Evolutionary conservation across 1,284 basidiomycete species (phyloP).

Genomic region (Neolentinus lepideus): DNA sequence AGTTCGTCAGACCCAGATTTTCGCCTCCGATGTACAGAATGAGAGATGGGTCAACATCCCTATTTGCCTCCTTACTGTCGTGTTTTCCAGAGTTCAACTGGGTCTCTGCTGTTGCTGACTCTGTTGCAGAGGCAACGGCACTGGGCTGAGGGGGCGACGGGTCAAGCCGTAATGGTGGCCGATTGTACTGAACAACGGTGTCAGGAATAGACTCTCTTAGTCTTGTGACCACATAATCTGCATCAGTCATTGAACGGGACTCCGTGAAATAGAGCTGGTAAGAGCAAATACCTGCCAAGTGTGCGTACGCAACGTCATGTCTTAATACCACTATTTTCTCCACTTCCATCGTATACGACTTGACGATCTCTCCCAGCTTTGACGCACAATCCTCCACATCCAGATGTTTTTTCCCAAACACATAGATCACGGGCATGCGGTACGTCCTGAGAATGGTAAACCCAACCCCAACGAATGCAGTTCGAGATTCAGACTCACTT

Average conservation of each 20-base stretch:
- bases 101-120: no score
- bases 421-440: constrained; percentile 78
- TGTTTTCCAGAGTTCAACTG: not conserved
- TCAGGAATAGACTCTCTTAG: not conserved
- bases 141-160: not conserved
- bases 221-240: not conserved
- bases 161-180: not conserved
- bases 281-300: constrained; percentile 44
- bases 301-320: constrained; percentile 81
- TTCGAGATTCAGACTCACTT: constrained; percentile 42
- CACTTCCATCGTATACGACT: constrained; percentile 6
- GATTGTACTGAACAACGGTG: not conserved
- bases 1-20: constrained; percentile 76
- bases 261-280: not conserved
- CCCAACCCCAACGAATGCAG: not conserved
- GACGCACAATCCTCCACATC: constrained; percentile 44
- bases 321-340: constrained; percentile 42
- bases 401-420: constrained; percentile 67
- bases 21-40: constrained; percentile 86
- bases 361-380: constrained; percentile 31
- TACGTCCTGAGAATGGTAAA: constrained; percentile 46
- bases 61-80: not conserved
- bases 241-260: not conserved
- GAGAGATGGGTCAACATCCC: constrained; percentile 7
- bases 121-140: not conserved